Conservation (phyloP, 768 basidiomycete species). For the Pulveroboletus ravenelii region DNA sequence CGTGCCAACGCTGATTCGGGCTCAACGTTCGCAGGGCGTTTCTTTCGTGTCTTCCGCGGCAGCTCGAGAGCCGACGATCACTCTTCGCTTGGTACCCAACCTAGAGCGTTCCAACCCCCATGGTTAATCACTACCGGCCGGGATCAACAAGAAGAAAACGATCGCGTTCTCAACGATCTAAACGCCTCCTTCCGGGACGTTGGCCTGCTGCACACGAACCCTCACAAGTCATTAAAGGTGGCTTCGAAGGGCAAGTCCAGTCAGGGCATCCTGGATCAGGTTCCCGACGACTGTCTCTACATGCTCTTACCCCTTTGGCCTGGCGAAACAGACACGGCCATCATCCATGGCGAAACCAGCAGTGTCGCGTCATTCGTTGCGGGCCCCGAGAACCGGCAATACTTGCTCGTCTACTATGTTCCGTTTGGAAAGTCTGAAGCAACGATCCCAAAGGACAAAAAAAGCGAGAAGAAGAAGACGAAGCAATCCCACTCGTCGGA, state of each 20-base stretch:
- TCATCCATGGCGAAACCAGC: constrained; percentile 17
- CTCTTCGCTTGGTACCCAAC: constrained; percentile 22
- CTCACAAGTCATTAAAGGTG: constrained; percentile 27
- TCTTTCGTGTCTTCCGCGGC: constrained; percentile 21
- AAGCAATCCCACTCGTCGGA: constrained; percentile 29
- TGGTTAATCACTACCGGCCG: constrained; percentile 68
- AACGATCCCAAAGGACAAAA: constrained; percentile 11
- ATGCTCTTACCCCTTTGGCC: constrained; percentile 88
- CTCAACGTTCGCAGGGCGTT: constrained; percentile 18
- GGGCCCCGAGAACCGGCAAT: constrained; percentile 50
- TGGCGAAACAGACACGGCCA: constrained; percentile 57
- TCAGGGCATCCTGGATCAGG: constrained; percentile 50
- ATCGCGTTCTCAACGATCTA: constrained; percentile 63
- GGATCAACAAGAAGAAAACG: constrained; percentile 61
- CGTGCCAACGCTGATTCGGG: constrained; percentile 19
- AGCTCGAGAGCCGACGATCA: constrained; percentile 20
- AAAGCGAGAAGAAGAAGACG: constrained; percentile 30
- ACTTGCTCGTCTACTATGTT: constrained; percentile 79
- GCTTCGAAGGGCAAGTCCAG: constrained; percentile 16
- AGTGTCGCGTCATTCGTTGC: constrained; percentile 37
- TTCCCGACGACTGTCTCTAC: constrained; percentile 67
- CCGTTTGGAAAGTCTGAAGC: constrained; percentile 33
- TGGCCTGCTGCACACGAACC: constrained; percentile 61
- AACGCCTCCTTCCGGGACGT: constrained; percentile 78
- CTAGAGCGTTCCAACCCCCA: constrained; percentile 39